Evolutionary conservation across 768 basidiomycete species (phyloP), one percentile per base, ranked within the genome.

Genomic region (Neoboletus magnificus): DNA sequence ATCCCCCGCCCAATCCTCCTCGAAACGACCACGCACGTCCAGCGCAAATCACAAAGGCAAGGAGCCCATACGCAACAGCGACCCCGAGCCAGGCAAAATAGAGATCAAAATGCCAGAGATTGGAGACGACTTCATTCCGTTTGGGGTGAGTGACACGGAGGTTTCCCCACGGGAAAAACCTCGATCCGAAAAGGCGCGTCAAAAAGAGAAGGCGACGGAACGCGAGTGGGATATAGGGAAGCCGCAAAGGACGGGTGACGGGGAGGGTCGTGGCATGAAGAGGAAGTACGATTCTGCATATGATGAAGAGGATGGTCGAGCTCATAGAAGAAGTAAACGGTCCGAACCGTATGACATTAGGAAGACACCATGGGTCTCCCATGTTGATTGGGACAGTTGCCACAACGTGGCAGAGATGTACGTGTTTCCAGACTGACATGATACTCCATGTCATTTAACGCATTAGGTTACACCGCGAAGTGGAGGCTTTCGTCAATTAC

Each of bases 361-460:
- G 52, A 82, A 79, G 62, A 78, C 75, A 27, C 80, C 90, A 16
- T 97, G 94, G 95, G 74, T 84, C 11, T 70, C 73, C 15, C 70
- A 79, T 9, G 77, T 93, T 10, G 82, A 92, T 60, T 89, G 89
- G 86, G 80, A 87, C 13, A 66, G 71, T 7, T 90, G 90, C 69
- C 76, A 73, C 48, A 91, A 91, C 66, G 87, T 92, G 50, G 86
- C 91, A 15, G 90, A 95, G 68, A 78, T 95, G 93, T 94, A 62
- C 53, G 88, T 80, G 13, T 47, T 50, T 13, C 18, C 22, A 41
- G 37, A 50, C 29, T 48, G 49, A 45, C 30, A 15, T 55, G 58
- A 22, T 20, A 5, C 5, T 22, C 22, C 30, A 45, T 50, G 53
- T 66, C 46, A 58, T 44, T 27, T 25, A 36, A 52, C 10, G 53